Conservation (phyloP, 345 rosid genomes). For the Lumnitzera littorea region DNA sequence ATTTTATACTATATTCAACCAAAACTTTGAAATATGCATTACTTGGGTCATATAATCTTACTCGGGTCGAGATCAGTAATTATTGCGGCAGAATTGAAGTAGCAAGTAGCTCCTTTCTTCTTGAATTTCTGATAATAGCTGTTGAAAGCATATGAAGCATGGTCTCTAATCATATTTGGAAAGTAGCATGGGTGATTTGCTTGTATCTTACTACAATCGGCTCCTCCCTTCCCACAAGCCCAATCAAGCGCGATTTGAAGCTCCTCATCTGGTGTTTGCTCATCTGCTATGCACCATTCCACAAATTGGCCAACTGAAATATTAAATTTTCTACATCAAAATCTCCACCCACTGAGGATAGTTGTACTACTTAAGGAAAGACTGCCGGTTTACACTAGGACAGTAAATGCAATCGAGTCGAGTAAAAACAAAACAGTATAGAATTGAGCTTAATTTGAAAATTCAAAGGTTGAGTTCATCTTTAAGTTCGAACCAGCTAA, state of each 20-base stretch:
- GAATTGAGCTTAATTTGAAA: background rate
- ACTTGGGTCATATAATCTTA: conserved; percentile 13
- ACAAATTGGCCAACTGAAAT: conserved; percentile 27
- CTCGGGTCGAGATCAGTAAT: conserved; percentile 55
- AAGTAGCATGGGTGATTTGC: conserved; percentile 33
- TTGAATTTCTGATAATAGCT: conserved; percentile 56
- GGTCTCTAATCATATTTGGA: conserved; percentile 37
- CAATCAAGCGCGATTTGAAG: conserved; percentile 46
- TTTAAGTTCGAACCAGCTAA: too few species aligned
- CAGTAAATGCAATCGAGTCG: background rate
- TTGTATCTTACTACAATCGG: conserved; percentile 39
- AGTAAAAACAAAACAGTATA: background rate
- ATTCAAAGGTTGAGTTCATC: too few species aligned
- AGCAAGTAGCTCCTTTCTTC: conserved; percentile 49
- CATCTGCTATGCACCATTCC: conserved; percentile 76
- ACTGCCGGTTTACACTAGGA: too few species aligned
- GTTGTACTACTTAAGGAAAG: background rate
- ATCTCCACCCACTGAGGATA: too few species aligned
- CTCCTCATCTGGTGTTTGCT: conserved; percentile 47
- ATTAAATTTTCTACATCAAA: background rate
- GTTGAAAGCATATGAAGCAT: conserved; percentile 62
- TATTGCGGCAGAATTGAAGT: conserved; percentile 54
- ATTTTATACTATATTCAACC: too few species aligned
- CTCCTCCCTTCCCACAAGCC: conserved; percentile 60
- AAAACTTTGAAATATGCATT: background rate